These are phyloP conservation scores for Rutstroemia sp. DNA, from an alignment of 2,329 filamentous ascomycete species.

Conservation along the genomic window DNA sequence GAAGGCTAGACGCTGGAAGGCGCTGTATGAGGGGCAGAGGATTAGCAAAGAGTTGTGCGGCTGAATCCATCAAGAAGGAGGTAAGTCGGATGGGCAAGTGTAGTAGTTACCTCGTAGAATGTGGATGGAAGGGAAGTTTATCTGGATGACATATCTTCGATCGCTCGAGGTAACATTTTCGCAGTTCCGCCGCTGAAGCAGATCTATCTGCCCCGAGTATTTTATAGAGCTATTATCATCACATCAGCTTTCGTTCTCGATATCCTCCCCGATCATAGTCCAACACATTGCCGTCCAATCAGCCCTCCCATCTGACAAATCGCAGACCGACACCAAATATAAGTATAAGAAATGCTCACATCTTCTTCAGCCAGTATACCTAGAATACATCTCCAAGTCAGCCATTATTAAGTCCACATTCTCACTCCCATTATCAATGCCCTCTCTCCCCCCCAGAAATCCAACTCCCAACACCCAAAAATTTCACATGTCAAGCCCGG, in stretches of 20 bases:
- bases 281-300: no score
- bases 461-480: not conserved
- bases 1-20: constrained; percentile 34
- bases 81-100: not conserved
- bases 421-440: not conserved
- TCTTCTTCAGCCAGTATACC: constrained; percentile 30
- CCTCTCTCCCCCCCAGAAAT: not conserved
- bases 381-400: constrained; percentile 15
- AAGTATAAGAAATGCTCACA: constrained; percentile 15
- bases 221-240: constrained; percentile 28
- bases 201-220: constrained; percentile 31
- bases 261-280: not conserved
- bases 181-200: constrained; percentile 31
- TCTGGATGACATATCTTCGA: constrained; percentile 35
- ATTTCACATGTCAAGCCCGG: constrained; percentile 25
- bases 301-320: not conserved
- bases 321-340: not conserved
- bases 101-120: constrained; percentile 29
- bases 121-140: constrained; percentile 31
- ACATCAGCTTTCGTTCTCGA: constrained; percentile 11
- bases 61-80: not conserved
- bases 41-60: not conserved
- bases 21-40: constrained; percentile 17
- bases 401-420: not conserved
- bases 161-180: constrained; percentile 33